phyloP scores from a whole-genome alignment of 2,329 filamentous ascomycete genomes.

The Ophiocordyceps unilateralis region DNA sequence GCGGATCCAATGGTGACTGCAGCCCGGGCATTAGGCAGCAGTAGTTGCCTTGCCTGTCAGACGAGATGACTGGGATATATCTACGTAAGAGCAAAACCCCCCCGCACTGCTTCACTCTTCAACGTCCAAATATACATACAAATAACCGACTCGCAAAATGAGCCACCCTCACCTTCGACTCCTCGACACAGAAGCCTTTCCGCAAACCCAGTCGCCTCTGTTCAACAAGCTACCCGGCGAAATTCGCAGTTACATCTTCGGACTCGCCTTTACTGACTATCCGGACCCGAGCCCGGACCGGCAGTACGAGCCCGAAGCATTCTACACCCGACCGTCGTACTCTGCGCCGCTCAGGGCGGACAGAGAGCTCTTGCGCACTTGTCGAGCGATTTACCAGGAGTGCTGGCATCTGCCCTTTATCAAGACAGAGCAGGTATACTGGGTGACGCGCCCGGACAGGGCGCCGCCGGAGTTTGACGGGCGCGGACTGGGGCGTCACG shows the following conservation, averaged over 20 bases:
- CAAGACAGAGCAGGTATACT: slow-evolving; percentile 20
- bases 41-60: too few relatives aligned
- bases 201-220: slow-evolving; percentile 10
- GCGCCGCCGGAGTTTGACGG: slow-evolving; percentile 11
- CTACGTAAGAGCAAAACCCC: too few relatives aligned
- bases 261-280: slow-evolving; percentile 19
- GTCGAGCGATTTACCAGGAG: slow-evolving; percentile 23
- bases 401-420: slow-evolving; percentile 24
- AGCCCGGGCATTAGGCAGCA: too few relatives aligned
- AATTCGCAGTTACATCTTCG: slow-evolving; percentile 29
- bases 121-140: too few relatives aligned
- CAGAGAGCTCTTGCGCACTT: slow-evolving; percentile 22
- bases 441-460: slow-evolving; percentile 13
- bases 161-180: too few relatives aligned
- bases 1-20: too few relatives aligned
- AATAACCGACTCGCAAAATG: too few relatives aligned
- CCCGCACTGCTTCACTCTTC: too few relatives aligned
- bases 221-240: slow-evolving; percentile 27
- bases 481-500: too few relatives aligned
- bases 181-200: not conserved
- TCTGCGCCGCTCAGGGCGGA: slow-evolving; percentile 17
- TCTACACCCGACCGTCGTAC: slow-evolving; percentile 23
- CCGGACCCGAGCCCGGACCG: slow-evolving; percentile 12
- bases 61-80: too few relatives aligned
- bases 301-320: slow-evolving; percentile 13